Conservation (phyloP, 192 early-diverging fungal species). For the Coemansia sp. region DNA sequence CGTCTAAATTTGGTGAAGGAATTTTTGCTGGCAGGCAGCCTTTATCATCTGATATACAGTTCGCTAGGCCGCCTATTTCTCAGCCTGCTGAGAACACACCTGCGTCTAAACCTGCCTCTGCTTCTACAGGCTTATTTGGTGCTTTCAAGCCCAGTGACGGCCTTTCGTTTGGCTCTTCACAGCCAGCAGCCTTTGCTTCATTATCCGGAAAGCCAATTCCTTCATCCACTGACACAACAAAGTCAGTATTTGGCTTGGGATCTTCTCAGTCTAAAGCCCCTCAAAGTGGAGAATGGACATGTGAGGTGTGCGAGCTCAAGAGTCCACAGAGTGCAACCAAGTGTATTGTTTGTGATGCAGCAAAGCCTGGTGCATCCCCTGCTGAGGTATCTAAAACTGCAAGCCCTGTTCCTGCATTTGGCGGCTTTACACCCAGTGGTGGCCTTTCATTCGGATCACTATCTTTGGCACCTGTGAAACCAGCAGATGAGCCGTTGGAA, state of each 20-base stretch:
- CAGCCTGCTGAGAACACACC: too few species aligned
- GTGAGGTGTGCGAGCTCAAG: constrained; percentile 30
- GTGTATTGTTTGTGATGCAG: constrained; percentile 35
- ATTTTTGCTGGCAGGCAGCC: too few species aligned
- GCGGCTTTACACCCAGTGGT: constrained; percentile 18
- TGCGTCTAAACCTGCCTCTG: background rate
- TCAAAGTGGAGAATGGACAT: constrained; percentile 29
- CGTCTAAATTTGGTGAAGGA: too few species aligned
- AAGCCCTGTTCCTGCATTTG: background rate
- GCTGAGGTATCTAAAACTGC: background rate
- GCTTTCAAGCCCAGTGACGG: constrained; percentile 22
- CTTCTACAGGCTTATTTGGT: background rate
- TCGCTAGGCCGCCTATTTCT: too few species aligned
- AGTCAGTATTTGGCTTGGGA: too few species aligned
- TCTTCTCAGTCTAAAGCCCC: background rate
- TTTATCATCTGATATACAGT: too few species aligned
- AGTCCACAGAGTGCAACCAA: constrained; percentile 8
- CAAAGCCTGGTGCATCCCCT: constrained; percentile 17
- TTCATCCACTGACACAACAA: too few species aligned
- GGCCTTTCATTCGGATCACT: constrained; percentile 18
- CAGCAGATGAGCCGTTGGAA: background rate
- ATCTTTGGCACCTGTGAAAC: background rate
- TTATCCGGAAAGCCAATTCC: background rate
- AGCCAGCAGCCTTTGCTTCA: constrained; percentile 1
- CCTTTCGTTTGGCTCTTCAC: constrained; percentile 13